Evolutionary conservation across 306 rosid species (phyloP), one percentile per base, ranked within the genome.

Genomic region (Malus asiatica): DNA sequence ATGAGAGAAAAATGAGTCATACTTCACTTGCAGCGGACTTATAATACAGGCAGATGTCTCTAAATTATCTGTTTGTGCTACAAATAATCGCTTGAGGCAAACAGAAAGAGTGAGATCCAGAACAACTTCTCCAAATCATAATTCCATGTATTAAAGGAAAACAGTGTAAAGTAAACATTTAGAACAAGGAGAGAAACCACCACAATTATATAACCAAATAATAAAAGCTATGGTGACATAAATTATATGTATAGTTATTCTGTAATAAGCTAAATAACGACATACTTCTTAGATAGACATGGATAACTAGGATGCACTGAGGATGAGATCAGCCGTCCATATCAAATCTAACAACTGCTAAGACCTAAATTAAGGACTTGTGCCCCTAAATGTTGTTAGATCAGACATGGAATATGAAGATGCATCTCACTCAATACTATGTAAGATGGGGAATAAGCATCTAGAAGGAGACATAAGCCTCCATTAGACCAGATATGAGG

Each of bases 1-100:
- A 68, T 61, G 33, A 48, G 29, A 65, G 12, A 66, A 78, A 76
- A 35, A 66, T 33, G 46, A 77, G 77, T 30, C 88, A 73, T 89
- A 96, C 99, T 83, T 96, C 83, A 86, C 99, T 83, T 84, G 90
- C 76, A 80, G 98, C 58, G 99, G 99, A 91, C 84, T 92, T 76
- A 90, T 82, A 71, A 96, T 77, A 85, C 99, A 92, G 61, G 96
- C 86, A 76, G 99, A 86, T 64, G 91, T 90, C 84, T 92, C 92
- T 40, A 80, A 76, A 72, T 82, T 92, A 83, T 96, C 98, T 35
- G 81, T 85, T 78, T 92, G 96, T 70, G 87, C 92, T 33, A 96
- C 98, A 73, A 96, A 84, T 74, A 96, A 80, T 76, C 78, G 82
- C 99, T 96, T 89, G 83, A 85, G 74, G 61, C 59, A 80, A 77